Base-by-base conservation (phyloP, 1,284 basidiomycete species). In the Gymnopus androsaceus region DNA sequence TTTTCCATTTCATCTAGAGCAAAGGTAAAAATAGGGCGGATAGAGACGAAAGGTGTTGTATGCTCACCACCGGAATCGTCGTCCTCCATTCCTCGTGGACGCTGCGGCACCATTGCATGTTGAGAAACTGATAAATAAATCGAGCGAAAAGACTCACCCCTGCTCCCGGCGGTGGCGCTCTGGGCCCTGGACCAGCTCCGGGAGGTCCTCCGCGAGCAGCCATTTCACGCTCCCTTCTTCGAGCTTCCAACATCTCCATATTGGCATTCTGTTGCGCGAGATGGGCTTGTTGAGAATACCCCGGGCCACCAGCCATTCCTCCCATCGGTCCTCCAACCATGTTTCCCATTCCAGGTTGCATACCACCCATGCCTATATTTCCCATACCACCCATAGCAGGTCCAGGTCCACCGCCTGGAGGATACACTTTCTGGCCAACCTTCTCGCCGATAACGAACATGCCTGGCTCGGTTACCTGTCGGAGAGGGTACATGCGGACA, bases 21-120 rank as follows among this genome's bases (percentile, higher is more conserved):
- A 56, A 19, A 31, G 28, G 17, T 44, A 38, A n/a, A 44, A 15
- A 37, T 50, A 27, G 28, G 48, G 40, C 33, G 34, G 21, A 27
- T 34, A 57, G 25, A 58, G n/a, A n/a, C n/a, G n/a, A n/a, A n/a
- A n/a, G n/a, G n/a, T n/a, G n/a, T n/a, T n/a, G n/a, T n/a, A n/a
- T n/a, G n/a, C n/a, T n/a, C n/a, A 85, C 86, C 66, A n/a, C 81
- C 85, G 3, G 86, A 87, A 55, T 89, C 85, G 15, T 89, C 86
- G 21, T 89, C 87, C 17, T 87, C 84, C 25, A 75, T 58, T 23
- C 74, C 72, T 64, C 55, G 59, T 55, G 59, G 42, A 25, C 52
- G 25, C 30, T 37, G 15, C 5, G n/a, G 9, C 33, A 19, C 3
- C 3, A 36, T 21, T 49, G 5, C n/a, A 15, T 21, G 31, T 19